Evolutionary conservation across 2,329 filamentous ascomycete genomes (phyloP).

Genomic region (Botrytis deweyae): DNA sequence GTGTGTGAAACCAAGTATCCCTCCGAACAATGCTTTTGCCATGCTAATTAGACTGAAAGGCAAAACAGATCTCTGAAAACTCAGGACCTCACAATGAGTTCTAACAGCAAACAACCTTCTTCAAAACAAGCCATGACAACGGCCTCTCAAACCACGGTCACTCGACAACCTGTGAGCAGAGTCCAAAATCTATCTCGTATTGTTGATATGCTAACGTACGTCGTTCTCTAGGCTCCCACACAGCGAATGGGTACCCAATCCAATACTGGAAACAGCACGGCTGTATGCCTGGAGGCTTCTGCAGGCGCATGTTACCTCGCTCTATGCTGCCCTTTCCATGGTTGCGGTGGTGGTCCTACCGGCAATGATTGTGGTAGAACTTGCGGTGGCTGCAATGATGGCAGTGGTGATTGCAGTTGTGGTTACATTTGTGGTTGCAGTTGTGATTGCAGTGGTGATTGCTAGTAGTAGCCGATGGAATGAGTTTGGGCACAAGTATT

Average conservation of each 20-base stretch:
- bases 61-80: neutral
- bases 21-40: too few species aligned
- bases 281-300: rapidly evolving
- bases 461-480: neutral
- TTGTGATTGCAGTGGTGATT: neutral
- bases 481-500: neutral
- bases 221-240: neutral
- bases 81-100: neutral
- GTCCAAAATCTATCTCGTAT: neutral
- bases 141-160: neutral
- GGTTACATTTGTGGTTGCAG: neutral
- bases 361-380: neutral
- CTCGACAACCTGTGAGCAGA: neutral
- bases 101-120: neutral
- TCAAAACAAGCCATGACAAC: neutral
- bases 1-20: neutral
- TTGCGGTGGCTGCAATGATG: neutral
- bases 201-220: neutral
- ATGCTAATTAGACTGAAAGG: neutral
- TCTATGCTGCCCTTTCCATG: neutral
- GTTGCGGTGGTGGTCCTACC: neutral
- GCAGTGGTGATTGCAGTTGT: neutral
- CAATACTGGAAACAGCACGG: neutral
- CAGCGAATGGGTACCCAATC: neutral
- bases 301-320: rapidly evolving